Conservation (phyloP, 345 rosid species). For the Aquilaria yunnanensis region DNA sequence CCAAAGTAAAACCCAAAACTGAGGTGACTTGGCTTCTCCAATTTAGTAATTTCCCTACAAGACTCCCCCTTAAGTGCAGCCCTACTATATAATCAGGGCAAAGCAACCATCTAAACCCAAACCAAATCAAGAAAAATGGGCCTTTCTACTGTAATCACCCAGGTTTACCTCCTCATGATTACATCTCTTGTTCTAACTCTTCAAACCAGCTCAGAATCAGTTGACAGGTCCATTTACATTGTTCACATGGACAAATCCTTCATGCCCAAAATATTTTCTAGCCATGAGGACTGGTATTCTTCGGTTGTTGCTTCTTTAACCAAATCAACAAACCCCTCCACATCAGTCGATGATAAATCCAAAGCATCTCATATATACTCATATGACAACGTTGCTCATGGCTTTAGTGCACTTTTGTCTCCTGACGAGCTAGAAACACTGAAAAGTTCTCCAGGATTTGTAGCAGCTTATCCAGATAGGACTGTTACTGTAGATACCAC, state of each 20-base stretch:
- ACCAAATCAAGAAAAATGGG: not conserved
- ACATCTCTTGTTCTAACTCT: not conserved
- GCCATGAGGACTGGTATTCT: constrained; percentile 22
- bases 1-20: too few species aligned
- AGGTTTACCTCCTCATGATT: not conserved
- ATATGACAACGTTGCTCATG: constrained; percentile 28
- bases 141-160: not conserved
- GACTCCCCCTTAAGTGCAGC: too few species aligned
- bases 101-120: not conserved
- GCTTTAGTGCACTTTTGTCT: constrained; percentile 35
- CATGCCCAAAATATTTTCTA: constrained; percentile 23
- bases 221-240: constrained; percentile 15
- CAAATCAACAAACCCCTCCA: not conserved
- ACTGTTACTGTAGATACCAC: constrained; percentile 25
- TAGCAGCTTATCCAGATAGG: constrained; percentile 23
- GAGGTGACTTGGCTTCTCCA: too few species aligned
- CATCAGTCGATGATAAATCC: too few species aligned
- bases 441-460: constrained; percentile 25
- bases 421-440: constrained; percentile 30
- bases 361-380: constrained; percentile 15
- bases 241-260: constrained; percentile 25
- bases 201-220: not conserved
- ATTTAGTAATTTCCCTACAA: too few species aligned
- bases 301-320: constrained; percentile 13
- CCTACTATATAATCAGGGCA: not conserved